These are phyloP conservation scores for Pseudogymnoascus sp. DNA, from an alignment of 2,329 filamentous ascomycete species.

Conservation along the genomic window DNA sequence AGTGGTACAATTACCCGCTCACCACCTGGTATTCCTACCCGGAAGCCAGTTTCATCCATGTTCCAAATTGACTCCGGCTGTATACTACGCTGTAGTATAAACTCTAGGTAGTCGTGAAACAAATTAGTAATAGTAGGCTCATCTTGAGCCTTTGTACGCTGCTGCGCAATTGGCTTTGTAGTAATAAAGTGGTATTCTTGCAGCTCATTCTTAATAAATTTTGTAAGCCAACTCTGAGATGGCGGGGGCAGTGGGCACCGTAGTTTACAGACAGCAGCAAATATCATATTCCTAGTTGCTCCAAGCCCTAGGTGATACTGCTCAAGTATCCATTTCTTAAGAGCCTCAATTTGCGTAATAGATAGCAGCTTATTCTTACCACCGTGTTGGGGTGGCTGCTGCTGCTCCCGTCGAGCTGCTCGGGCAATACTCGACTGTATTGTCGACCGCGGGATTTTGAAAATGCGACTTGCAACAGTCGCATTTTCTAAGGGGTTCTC, in stretches of 20 bases:
- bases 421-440: neutral
- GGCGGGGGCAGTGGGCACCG: neutral
- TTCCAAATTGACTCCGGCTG: too few relatives aligned
- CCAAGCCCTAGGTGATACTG: neutral
- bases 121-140: too few relatives aligned
- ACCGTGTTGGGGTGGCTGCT: too few relatives aligned
- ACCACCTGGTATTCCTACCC: too few relatives aligned
- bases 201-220: neutral
- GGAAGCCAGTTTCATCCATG: too few relatives aligned
- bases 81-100: too few relatives aligned
- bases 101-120: too few relatives aligned
- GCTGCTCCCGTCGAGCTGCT: neutral
- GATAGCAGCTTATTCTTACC: neutral
- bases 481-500: too few relatives aligned
- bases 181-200: neutral
- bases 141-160: neutral
- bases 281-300: neutral
- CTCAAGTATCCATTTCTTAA: neutral
- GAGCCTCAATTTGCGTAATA: neutral
- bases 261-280: neutral
- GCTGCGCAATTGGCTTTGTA: constrained; percentile 1
- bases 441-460: neutral
- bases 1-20: too few relatives aligned
- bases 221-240: neutral
- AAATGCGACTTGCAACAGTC: neutral